Percentiles rank a stretch among this genome's conserved stretches.
These are phyloP conservation scores for Hippophae tibetana DNA, from an alignment of 306 rosid species.

Conservation along the genomic window DNA sequence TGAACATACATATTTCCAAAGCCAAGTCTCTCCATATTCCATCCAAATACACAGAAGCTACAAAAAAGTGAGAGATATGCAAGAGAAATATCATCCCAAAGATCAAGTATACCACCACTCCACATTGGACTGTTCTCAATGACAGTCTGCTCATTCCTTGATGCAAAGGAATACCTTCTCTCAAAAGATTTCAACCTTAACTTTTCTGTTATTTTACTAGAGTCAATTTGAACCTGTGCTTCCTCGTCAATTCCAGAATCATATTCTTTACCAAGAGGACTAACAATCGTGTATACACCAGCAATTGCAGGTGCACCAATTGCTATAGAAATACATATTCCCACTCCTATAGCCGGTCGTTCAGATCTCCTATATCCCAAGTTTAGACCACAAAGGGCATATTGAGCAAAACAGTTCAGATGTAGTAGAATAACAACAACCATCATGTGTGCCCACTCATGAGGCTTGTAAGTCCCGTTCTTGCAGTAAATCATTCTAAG, in stretches of 20 bases:
- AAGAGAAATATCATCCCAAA: constrained; percentile 71
- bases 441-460: constrained; percentile 91
- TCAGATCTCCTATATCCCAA: constrained; percentile 68
- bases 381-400: constrained; percentile 85
- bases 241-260: constrained; percentile 55
- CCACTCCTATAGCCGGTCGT: constrained; percentile 80
- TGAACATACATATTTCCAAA: constrained; percentile 96
- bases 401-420: constrained; percentile 79
- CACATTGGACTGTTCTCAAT: constrained; percentile 48
- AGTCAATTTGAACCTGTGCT: constrained; percentile 36
- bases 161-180: constrained; percentile 59
- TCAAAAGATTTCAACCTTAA: constrained; percentile 27
- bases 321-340: constrained; percentile 59
- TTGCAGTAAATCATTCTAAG: constrained; percentile 76
- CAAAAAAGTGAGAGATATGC: constrained; percentile 83
- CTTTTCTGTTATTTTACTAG: constrained; percentile 24
- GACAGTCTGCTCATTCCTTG: constrained; percentile 28
- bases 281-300: constrained; percentile 58
- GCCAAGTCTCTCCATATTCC: constrained; percentile 97
- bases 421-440: constrained; percentile 72
- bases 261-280: constrained; percentile 88
- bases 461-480: constrained; percentile 77
- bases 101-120: constrained; percentile 82
- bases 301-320: constrained; percentile 75
- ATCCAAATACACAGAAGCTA: constrained; percentile 71